Evolutionary conservation across 2,329 filamentous ascomycete genomes (phyloP).

Genomic region (Aspergillus ochraceus): DNA sequence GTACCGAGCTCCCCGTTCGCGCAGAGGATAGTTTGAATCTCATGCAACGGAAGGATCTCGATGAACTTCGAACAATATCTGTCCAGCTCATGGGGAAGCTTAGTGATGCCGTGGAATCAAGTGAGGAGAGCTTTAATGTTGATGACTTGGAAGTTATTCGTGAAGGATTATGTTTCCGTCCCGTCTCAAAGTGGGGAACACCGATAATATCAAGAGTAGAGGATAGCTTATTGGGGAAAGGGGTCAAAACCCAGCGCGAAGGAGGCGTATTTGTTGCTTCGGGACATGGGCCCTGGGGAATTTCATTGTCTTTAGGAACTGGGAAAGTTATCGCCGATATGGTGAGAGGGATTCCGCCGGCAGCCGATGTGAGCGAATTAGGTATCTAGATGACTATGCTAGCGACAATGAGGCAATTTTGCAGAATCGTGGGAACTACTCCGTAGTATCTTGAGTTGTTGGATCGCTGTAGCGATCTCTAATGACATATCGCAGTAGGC

Average conservation of each 20-base stretch:
- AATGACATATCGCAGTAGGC: too few relatives aligned
- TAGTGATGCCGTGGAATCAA: constrained; percentile 10
- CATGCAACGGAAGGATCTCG: constrained; percentile 46
- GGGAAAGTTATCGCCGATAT: constrained; percentile 71
- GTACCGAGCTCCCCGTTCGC: constrained; percentile 59
- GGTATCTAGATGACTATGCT: constrained; percentile 26
- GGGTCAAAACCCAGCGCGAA: constrained; percentile 42
- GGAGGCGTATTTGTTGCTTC: constrained; percentile 69
- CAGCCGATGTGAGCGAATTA: constrained; percentile 60
- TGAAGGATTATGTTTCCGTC: constrained; percentile 71
- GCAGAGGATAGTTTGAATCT: constrained; percentile 41
- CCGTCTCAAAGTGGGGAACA: constrained; percentile 62
- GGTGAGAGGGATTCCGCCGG: constrained; percentile 59
- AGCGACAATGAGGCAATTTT: too few relatives aligned
- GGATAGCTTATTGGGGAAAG: constrained; percentile 56
- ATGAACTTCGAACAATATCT: constrained; percentile 31
- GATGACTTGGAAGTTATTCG: constrained; percentile 63
- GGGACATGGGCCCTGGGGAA: constrained; percentile 78
- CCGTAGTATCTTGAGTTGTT: too few relatives aligned
- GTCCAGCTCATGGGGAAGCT: constrained; percentile 36
- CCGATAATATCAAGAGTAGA: constrained; percentile 63
- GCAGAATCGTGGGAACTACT: too few relatives aligned
- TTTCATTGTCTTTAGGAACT: constrained; percentile 64
- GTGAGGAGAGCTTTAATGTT: constrained; percentile 30
- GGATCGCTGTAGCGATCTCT: too few relatives aligned